phyloP scores from a whole-genome alignment of 495 filamentous ascomycete genomes.

The Aspergillus taichungensis region DNA sequence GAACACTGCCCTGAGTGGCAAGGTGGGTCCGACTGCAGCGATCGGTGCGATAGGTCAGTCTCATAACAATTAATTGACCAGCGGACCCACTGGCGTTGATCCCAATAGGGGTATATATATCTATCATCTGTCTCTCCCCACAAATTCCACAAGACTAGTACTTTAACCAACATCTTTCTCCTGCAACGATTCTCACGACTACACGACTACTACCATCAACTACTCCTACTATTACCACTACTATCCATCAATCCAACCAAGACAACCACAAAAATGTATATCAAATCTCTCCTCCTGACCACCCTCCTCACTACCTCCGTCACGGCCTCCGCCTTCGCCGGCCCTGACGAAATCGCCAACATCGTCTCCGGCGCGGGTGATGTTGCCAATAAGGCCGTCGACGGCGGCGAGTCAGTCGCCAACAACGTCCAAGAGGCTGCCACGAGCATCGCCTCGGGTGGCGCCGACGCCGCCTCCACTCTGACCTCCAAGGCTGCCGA shows the following conservation, averaged over 20 bases:
- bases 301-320: slow-evolving; percentile 10
- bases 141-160: background rate
- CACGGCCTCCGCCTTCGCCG: slow-evolving; percentile 5
- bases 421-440: background rate
- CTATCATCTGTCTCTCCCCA: too few species aligned
- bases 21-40: too few species aligned
- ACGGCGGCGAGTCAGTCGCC: slow-evolving; percentile 5
- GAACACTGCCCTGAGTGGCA: too few species aligned
- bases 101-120: too few species aligned
- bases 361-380: slow-evolving; percentile 5
- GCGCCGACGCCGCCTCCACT: slow-evolving; percentile 3
- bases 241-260: background rate
- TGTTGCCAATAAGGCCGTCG: slow-evolving; percentile 2
- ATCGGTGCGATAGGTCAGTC: too few species aligned
- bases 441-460: slow-evolving; percentile 5
- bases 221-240: background rate
- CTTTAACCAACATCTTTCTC: background rate
- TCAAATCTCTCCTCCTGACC: slow-evolving; percentile 7
- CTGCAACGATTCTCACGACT: background rate
- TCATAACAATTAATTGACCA: too few species aligned
- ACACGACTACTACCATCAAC: background rate
- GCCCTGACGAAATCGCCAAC: slow-evolving; percentile 3
- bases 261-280: slow-evolving; percentile 9
- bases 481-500: slow-evolving; percentile 8
- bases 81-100: too few species aligned